Base-by-base conservation (phyloP, 306 rosid genomes). In the Trifolium pratense region DNA sequence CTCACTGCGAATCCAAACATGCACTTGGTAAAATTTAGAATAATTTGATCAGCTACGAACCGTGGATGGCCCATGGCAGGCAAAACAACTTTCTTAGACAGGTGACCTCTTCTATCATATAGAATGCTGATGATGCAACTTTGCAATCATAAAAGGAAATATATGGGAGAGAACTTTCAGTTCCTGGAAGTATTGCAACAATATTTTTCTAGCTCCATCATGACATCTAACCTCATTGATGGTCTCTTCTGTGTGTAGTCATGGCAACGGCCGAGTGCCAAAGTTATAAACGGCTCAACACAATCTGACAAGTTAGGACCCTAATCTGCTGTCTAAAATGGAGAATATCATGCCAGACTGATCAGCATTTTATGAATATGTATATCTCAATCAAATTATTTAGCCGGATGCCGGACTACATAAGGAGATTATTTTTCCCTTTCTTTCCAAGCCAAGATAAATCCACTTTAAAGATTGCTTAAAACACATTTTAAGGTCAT, bases 181-280 rank as follows among this genome's bases (percentile, higher is more conserved):
- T 58, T 79, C 66, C 81, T 15, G 86, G 84, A 52, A 80, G 60
- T 79, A 68, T 74, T 74, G 76, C 61, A 29, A 80, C 77, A 37
- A 84, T 71, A 76, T 67, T 76, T 63, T 88, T 29, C 85, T 0
- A 84, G 82, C 81, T 88, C 86, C 80, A 83, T 76, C 66, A 78
- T 88, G 68, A 82, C 86, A 26, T 26, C 31, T 26, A 3, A 34
- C 66, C 45, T 14, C 86, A 82, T 84, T 36, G 78, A 52, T 3
- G 90, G 85, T 32, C 89, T 58, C 67, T 75, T 69, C 12, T 86
- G 73, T 71, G 37, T 78, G 67, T 69, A 74, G 10, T 80, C 89
- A 71, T 80, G 75, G 79, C 90, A 88, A 74, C 82, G 86, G 40
- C 79, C 62, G 7, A 82, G 83, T 18, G 87, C 86, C 72, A 80